Base-by-base conservation (phyloP, 2,329 filamentous ascomycete genomes). In the Penicillium concentricum region DNA sequence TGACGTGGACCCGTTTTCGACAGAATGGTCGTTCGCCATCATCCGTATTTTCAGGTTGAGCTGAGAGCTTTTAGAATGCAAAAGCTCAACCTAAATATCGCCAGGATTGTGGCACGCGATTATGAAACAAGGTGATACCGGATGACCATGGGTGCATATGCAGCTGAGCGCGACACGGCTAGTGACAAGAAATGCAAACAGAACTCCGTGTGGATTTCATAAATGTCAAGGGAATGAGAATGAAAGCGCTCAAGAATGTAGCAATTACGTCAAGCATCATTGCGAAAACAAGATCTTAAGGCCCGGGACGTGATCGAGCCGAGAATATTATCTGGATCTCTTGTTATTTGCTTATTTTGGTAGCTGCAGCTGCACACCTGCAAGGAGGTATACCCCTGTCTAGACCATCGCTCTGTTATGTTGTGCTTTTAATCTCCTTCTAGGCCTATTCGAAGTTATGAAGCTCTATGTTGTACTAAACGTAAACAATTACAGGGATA, bases 201-300 rank as follows among this genome's bases (percentile, higher is more conserved):
- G 8, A 16, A 16, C 13, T 30, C 10, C 24, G 3, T 7, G 18
- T 32, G 10, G 7, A 34, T 46, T 16, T 20, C 4, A 22, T n/a
- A 12, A 16, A 22, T 32, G 15, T 16, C 1, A n/a, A 32, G 6
- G 28, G 15, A 42, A 46, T 37, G 5, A 22, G 32, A 26, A 24
- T 24, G 10, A 20, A 22, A 54, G n/a, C 2, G 15, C 1, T 18
- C 15, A 12, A 5, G 39, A 26, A 34, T 44, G 48, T 39, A 50
- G 42, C 16, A 3, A 53, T 64, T 61, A 64, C 62, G 62, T 64
- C 62, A 64, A 61, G 41, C 26, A 56, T 58, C 58, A 54, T 46
- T 22, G 18, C 41, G 12, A 22, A 41, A 54, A 30, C 13, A 24
- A 39, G 22, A 39, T 49, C 16, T 58, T 52, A 60, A 52, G 54